Evolutionary conservation across 306 rosid species (phyloP).

Genomic region (Styphnolobium japonicum): DNA sequence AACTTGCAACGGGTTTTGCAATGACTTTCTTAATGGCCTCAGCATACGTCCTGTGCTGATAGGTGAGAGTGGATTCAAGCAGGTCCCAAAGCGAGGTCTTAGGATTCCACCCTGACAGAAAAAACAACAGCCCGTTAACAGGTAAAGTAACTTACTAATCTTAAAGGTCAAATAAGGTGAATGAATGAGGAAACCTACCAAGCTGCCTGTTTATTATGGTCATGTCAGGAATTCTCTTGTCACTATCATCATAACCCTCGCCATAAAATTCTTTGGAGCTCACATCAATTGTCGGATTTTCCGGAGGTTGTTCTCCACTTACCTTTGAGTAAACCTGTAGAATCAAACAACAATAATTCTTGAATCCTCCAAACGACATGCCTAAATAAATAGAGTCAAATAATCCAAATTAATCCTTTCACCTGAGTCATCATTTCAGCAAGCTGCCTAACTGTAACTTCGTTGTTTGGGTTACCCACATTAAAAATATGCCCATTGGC

Average conservation of each 20-base stretch:
- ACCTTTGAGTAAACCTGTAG: slow-evolving; percentile 86
- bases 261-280: slow-evolving; percentile 94
- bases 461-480: slow-evolving; percentile 96
- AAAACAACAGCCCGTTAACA: not conserved
- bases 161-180: not conserved
- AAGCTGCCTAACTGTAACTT: slow-evolving; percentile 95
- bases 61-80: slow-evolving; percentile 95
- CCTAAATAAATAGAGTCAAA: not conserved
- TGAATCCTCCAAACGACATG: not conserved
- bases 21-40: slow-evolving; percentile 78
- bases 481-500: slow-evolving; percentile 91
- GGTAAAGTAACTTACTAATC: not conserved
- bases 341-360: not conserved
- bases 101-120: slow-evolving; percentile 78
- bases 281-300: slow-evolving; percentile 70
- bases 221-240: slow-evolving; percentile 99
- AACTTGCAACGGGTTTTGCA: slow-evolving; percentile 75
- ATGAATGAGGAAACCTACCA: slow-evolving; percentile 45
- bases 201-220: slow-evolving; percentile 89
- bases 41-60: slow-evolving; percentile 93
- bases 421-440: slow-evolving; percentile 99
- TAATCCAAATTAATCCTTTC: slow-evolving; percentile 6
- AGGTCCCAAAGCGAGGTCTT: slow-evolving; percentile 91
- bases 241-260: slow-evolving; percentile 92
- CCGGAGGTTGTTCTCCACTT: slow-evolving; percentile 64